Conservation (phyloP, 306 rosid species). For the Macrotyloma uniflorum region DNA sequence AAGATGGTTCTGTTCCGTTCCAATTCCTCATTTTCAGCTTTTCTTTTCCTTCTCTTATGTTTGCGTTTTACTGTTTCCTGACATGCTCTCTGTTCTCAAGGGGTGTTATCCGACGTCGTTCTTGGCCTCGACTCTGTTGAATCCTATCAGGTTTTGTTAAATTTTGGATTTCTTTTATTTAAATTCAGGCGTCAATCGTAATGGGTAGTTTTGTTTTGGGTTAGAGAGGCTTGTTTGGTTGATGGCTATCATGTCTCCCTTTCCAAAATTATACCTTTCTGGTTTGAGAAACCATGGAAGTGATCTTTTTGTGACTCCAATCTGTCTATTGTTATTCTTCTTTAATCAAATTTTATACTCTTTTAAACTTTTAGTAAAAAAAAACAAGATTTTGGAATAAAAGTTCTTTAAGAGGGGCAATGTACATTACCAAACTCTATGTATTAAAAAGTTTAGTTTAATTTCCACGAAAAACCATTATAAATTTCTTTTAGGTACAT, state of each 20-base stretch:
- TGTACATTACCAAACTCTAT: neutral
- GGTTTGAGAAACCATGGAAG: neutral
- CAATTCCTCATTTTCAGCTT: neutral
- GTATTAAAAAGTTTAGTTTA: neutral
- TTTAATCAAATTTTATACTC: neutral
- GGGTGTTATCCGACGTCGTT: constrained; percentile 81
- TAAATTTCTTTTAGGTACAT: too few relatives aligned
- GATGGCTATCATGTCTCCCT: neutral
- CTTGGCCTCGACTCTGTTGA: constrained; percentile 92
- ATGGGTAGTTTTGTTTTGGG: constrained; percentile 12
- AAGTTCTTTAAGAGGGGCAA: neutral
- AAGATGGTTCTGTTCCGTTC: constrained; percentile 59
- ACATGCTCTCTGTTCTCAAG: constrained; percentile 43
- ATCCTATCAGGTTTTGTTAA: constrained; percentile 65
- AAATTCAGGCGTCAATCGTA: constrained; percentile 5
- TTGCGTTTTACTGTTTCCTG: neutral
- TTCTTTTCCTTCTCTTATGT: neutral
- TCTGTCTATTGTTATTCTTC: neutral
- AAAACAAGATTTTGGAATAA: neutral
- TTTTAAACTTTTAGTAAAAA: neutral
- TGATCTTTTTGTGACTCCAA: neutral
- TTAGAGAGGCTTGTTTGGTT: constrained; percentile 15
- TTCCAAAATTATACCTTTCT: constrained; percentile 19
- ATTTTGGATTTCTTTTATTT: neutral
- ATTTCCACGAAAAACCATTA: neutral